Evolutionary conservation across 1,139 yeast species (phyloP).

Genomic region (Geotrichum carabidarum): DNA sequence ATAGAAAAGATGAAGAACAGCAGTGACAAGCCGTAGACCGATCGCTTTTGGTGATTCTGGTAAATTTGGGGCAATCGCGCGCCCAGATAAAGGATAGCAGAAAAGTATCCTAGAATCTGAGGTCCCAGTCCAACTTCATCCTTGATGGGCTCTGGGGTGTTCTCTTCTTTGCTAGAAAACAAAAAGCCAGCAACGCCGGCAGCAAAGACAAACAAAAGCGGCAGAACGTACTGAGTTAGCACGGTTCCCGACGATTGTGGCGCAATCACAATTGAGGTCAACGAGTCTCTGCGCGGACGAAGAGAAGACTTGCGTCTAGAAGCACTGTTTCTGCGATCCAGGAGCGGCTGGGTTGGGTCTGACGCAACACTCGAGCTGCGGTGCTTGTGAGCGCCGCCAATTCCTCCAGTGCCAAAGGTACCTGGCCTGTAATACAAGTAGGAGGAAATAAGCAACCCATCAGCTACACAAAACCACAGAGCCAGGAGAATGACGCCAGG

Average conservation of each 20-base stretch:
- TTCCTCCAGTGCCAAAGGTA: slow-evolving; percentile 9
- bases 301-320: slow-evolving; percentile 19
- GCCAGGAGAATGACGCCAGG: slow-evolving; percentile 70
- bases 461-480: slow-evolving; percentile 70
- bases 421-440: slow-evolving; percentile 46
- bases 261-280: slow-evolving; percentile 26
- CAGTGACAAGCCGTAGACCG: slow-evolving; percentile 70
- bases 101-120: slow-evolving; percentile 63
- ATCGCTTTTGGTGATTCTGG: slow-evolving; percentile 61
- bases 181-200: slow-evolving; percentile 68
- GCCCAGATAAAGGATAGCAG: slow-evolving; percentile 65
- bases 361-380: slow-evolving; percentile 18
- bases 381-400: slow-evolving; percentile 18
- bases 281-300: slow-evolving; percentile 26
- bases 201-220: slow-evolving; percentile 55
- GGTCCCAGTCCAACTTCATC: slow-evolving; percentile 48
- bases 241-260: slow-evolving; percentile 21
- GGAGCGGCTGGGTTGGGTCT: slow-evolving; percentile 28
- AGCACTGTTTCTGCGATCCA: slow-evolving; percentile 19
- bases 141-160: slow-evolving; percentile 26
- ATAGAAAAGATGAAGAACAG: slow-evolving; percentile 71
- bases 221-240: slow-evolving; percentile 51
- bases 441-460: slow-evolving; percentile 55
- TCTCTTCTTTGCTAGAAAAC: slow-evolving; percentile 37
- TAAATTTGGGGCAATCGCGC: slow-evolving; percentile 78